phyloP scores from a whole-genome alignment of 768 basidiomycete species.

The Hygrophoropsis aurantiaca region DNA sequence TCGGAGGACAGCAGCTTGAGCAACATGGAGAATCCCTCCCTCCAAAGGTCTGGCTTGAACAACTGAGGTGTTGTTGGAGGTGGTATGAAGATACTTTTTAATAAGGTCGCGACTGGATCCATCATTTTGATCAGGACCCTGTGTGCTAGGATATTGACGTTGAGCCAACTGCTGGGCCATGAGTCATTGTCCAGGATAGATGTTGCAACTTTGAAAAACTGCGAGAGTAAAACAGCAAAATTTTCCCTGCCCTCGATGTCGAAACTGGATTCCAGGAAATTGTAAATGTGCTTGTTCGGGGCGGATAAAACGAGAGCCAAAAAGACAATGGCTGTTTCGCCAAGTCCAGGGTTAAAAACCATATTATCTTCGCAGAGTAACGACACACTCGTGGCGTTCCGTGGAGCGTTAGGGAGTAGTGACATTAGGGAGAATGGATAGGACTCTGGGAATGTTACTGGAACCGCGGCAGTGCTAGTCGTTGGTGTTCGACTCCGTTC shows the following conservation, averaged over 20 bases:
- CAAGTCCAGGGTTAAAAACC: constrained; percentile 72
- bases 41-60: constrained; percentile 82
- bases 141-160: constrained; percentile 85
- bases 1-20: constrained; percentile 86
- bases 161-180: constrained; percentile 90
- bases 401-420: constrained; percentile 55
- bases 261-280: constrained; percentile 74
- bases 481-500: constrained; percentile 63
- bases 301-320: constrained; percentile 80
- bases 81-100: constrained; percentile 83
- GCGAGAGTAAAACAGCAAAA: constrained; percentile 65
- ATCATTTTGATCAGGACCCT: constrained; percentile 86
- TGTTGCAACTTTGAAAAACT: constrained; percentile 77
- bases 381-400: constrained; percentile 40
- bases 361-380: constrained; percentile 45
- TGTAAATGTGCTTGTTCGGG: constrained; percentile 71
- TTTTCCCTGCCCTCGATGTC: constrained; percentile 90
- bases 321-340: constrained; percentile 85
- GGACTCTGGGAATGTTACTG: constrained; percentile 89
- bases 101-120: constrained; percentile 74
- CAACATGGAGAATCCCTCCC: constrained; percentile 75
- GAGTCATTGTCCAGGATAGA: constrained; percentile 87
- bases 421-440: constrained; percentile 88
- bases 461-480: constrained; percentile 56
- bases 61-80: constrained; percentile 54